A percentile compares a stretch with the other conserved stretches of the same genome.
phyloP scores from a whole-genome alignment of 108 stramenopile genomes.

The Aurantiochytrium sp. region DNA sequence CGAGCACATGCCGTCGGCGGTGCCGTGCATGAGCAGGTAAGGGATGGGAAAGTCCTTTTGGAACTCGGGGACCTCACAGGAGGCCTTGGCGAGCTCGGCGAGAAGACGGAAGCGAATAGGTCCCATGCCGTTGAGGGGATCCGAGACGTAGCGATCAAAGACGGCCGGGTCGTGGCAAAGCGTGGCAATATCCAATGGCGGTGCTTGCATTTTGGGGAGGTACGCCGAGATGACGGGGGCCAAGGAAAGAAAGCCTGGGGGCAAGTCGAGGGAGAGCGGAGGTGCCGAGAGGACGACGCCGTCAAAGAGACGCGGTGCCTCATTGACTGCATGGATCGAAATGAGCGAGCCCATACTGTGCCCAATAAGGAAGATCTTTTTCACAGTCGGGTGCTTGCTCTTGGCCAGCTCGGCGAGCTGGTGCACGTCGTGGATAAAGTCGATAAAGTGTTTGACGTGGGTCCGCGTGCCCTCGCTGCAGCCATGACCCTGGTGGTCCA shows the following conservation, averaged over 20 bases:
- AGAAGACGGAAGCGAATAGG: not conserved
- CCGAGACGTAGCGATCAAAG: not conserved
- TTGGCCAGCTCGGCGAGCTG: not conserved
- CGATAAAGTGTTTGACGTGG: not conserved
- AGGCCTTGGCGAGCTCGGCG: not conserved
- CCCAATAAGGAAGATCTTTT: not conserved
- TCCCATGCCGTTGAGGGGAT: not conserved
- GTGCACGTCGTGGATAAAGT: not conserved
- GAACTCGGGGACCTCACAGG: not conserved
- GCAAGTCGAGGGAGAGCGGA: not conserved
- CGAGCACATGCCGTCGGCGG: not conserved
- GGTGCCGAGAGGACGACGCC: constrained; percentile 3
- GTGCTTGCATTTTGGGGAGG: not conserved
- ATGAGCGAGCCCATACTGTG: constrained; percentile 12
- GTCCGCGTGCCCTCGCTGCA: not conserved
- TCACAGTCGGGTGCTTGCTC: not conserved
- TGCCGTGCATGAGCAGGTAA: constrained; percentile 1
- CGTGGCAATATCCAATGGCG: not conserved
- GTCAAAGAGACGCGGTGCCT: not conserved
- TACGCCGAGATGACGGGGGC: not conserved
- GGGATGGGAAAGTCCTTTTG: not conserved
- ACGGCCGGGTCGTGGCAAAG: not conserved
- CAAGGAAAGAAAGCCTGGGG: not conserved
- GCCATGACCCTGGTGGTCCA: constrained; percentile 17
- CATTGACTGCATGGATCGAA: not conserved